Conservation (phyloP, 1,139 yeast species). For the Arxiozyma bovina region DNA sequence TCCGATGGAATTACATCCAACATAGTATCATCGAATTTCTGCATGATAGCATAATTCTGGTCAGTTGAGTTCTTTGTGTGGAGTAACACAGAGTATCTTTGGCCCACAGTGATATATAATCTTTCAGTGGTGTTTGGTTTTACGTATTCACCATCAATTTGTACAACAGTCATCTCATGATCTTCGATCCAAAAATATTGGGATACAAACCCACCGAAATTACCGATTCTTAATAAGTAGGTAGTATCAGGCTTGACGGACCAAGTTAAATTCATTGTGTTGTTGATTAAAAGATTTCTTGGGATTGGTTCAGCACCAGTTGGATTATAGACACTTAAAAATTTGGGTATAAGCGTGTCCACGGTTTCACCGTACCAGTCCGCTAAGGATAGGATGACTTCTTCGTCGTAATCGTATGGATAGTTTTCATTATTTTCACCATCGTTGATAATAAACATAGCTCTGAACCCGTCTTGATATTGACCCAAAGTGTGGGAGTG, state of each 20-base stretch:
- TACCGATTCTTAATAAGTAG: slow-evolving; percentile 66
- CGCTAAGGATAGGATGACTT: slow-evolving; percentile 52
- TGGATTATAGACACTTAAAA: slow-evolving; percentile 71
- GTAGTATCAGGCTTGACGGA: slow-evolving; percentile 70
- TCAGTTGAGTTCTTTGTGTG: slow-evolving; percentile 55
- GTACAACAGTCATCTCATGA: slow-evolving; percentile 73
- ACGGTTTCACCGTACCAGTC: slow-evolving; percentile 80
- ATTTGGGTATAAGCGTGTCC: slow-evolving; percentile 43
- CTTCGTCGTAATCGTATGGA: slow-evolving; percentile 63
- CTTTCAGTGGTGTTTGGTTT: slow-evolving; percentile 52
- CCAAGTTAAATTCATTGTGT: slow-evolving; percentile 64
- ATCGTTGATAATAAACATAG: slow-evolving; percentile 62
- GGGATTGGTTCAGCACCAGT: slow-evolving; percentile 98
- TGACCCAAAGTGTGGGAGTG: slow-evolving; percentile 83
- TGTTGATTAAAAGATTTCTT: slow-evolving; percentile 65
- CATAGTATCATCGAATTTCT: slow-evolving; percentile 68
- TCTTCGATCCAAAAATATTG: slow-evolving; percentile 81
- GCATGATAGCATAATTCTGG: slow-evolving; percentile 68
- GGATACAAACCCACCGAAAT: slow-evolving; percentile 80
- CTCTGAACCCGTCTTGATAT: slow-evolving; percentile 89
- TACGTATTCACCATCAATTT: slow-evolving; percentile 72
- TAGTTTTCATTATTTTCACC: slow-evolving; percentile 33
- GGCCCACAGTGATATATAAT: slow-evolving; percentile 66
- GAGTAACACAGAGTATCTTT: slow-evolving; percentile 65
- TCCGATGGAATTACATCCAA: slow-evolving; percentile 62